phyloP scores from a whole-genome alignment of 2,329 filamentous ascomycete genomes.

The Cercospora zeina region DNA sequence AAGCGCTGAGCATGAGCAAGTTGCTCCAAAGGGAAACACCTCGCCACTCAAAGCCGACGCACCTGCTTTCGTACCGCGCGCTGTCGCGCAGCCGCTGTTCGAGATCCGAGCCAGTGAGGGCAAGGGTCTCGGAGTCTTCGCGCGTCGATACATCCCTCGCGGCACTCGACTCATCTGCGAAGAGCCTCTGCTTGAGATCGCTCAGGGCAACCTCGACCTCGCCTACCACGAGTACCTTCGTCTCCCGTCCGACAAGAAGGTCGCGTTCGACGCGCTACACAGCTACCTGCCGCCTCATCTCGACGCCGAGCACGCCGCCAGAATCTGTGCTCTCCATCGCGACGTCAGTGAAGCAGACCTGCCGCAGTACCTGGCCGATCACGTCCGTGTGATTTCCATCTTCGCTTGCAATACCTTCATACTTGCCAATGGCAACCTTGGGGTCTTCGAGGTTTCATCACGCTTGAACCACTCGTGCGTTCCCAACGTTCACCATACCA shows the following conservation, averaged over 20 bases:
- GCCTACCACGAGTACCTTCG: constrained; percentile 28
- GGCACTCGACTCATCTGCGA: constrained; percentile 36
- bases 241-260: constrained; percentile 24
- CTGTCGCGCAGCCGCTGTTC: constrained; percentile 11
- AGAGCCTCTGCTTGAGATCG: constrained; percentile 27
- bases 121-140: constrained; percentile 35
- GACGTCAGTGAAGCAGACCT: constrained; percentile 16
- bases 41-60: constrained; percentile 13
- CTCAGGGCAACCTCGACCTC: constrained; percentile 20
- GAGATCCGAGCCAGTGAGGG: constrained; percentile 24
- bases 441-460: constrained; percentile 25
- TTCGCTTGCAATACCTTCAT: constrained; percentile 35
- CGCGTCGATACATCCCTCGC: constrained; percentile 25
- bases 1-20: background rate
- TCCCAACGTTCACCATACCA: constrained; percentile 32
- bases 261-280: constrained; percentile 29
- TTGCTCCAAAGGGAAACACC: background rate
- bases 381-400: constrained; percentile 31
- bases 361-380: constrained; percentile 22
- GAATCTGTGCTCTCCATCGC: constrained; percentile 15
- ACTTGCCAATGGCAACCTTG: constrained; percentile 20
- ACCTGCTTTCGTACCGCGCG: constrained; percentile 6
- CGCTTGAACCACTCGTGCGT: constrained; percentile 36
- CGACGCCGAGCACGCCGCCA: constrained; percentile 27
- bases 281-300: constrained; percentile 23